phyloP scores from a whole-genome alignment of 106 monocot genomes.

The Dioscorea zingiberensis region DNA sequence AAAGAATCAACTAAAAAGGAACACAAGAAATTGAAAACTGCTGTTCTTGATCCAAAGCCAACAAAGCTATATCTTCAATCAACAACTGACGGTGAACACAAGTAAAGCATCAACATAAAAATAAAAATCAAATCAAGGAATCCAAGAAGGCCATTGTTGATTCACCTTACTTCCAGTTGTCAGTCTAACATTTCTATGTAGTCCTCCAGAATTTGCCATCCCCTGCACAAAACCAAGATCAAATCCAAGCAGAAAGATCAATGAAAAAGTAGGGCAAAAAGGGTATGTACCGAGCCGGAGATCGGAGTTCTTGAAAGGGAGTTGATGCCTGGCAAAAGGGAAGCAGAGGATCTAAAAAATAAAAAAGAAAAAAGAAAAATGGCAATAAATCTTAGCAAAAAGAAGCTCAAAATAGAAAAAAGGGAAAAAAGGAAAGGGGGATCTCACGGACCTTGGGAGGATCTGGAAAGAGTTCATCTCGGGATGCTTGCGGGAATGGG shows the following conservation, averaged over 20 bases:
- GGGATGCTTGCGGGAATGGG: neutral
- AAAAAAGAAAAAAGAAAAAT: neutral
- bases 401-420: too few species aligned
- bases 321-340: neutral
- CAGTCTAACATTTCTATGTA: neutral
- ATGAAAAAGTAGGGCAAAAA: neutral
- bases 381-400: neutral
- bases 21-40: too few species aligned
- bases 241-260: neutral
- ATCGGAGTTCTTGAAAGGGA: conserved; percentile 14
- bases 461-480: conserved; percentile 39
- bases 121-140: neutral
- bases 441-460: conserved; percentile 17
- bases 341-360: conserved; percentile 21
- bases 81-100: neutral
- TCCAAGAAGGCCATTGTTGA: neutral
- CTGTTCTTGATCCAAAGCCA: neutral
- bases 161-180: neutral
- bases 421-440: neutral
- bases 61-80: neutral
- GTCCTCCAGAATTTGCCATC: conserved; percentile 2
- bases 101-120: neutral
- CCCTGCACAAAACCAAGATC: conserved; percentile 24
- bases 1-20: too few species aligned
- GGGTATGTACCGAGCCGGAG: conserved; percentile 22